Evolutionary conservation across 129 eudicot species (phyloP).

Genomic region (Erigeron canadensis): DNA sequence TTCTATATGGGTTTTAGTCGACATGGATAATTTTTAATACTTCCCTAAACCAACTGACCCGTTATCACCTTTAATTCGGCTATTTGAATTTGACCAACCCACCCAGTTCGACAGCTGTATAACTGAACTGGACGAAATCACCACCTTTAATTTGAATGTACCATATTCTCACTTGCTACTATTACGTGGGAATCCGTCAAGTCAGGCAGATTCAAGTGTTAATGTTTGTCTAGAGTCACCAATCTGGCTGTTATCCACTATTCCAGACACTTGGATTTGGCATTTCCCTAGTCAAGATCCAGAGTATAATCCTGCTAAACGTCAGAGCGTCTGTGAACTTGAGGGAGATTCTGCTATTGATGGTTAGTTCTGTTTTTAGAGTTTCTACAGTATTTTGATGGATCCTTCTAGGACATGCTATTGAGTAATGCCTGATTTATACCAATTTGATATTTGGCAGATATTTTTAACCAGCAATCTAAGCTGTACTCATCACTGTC

Average conservation of each 20-base stretch:
- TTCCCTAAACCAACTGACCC: no score
- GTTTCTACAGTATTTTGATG: background rate
- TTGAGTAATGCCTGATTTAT: constrained; percentile 2
- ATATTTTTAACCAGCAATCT: constrained; percentile 69
- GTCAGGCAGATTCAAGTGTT: constrained; percentile 64
- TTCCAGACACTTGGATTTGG: constrained; percentile 89
- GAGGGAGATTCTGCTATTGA: constrained; percentile 88
- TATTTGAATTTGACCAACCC: no score
- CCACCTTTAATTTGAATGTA: constrained; percentile 11
- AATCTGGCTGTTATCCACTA: constrained; percentile 71
- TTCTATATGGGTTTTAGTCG: no score
- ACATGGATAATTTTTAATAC: no score
- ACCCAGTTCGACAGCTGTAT: no score
- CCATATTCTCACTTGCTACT: constrained; percentile 20
- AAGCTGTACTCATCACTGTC: constrained; percentile 70
- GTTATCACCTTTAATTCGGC: no score
- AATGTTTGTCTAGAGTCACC: constrained; percentile 35
- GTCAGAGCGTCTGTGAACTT: constrained; percentile 90
- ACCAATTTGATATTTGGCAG: constrained; percentile 40
- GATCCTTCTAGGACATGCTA: constrained; percentile 3
- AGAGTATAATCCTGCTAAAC: constrained; percentile 37
- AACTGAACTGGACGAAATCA: no score
- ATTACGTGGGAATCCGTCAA: constrained; percentile 41
- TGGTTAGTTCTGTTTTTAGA: constrained; percentile 48
- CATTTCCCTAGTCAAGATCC: constrained; percentile 41